Conservation (phyloP, 768 basidiomycete species). For the Podaxis sp. region DNA sequence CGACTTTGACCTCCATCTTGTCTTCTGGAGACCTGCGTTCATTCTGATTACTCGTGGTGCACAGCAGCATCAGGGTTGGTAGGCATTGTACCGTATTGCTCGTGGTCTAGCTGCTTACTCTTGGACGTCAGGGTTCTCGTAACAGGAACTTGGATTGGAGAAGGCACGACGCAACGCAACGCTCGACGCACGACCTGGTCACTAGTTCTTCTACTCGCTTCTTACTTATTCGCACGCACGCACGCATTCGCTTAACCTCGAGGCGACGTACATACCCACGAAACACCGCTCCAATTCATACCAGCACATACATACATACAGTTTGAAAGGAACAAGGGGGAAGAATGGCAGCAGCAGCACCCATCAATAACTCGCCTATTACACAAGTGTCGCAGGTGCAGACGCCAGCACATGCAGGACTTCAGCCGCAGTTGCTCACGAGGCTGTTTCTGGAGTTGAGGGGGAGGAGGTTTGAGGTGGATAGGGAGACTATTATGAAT, state of each 20-base stretch:
- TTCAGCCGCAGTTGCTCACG: conserved; percentile 87
- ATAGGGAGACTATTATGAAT: conserved; percentile 97
- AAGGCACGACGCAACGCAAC: not conserved
- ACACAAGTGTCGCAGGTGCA: conserved; percentile 65
- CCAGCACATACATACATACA: not conserved
- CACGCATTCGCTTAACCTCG: not conserved
- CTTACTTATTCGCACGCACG: not conserved
- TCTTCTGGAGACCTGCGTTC: not conserved
- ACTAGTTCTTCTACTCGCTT: conserved; percentile 3
- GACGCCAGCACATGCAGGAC: conserved; percentile 61
- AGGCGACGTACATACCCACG: not conserved
- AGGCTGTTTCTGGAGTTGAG: conserved; percentile 91
- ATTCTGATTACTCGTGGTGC: conserved; percentile 9
- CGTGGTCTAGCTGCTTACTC: not conserved
- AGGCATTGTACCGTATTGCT: not conserved
- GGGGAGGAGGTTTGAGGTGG: conserved; percentile 88
- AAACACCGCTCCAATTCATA: not conserved
- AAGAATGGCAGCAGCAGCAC: conserved; percentile 10
- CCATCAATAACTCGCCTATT: conserved; percentile 48
- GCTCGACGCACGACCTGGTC: not conserved
- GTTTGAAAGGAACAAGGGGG: not conserved
- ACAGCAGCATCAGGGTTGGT: not conserved
- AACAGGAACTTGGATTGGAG: not conserved
- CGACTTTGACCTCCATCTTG: not conserved
- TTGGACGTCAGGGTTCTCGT: not conserved